These are phyloP conservation scores for Viridothelium virens DNA, from an alignment of 495 filamentous ascomycete species.

Conservation along the genomic window DNA sequence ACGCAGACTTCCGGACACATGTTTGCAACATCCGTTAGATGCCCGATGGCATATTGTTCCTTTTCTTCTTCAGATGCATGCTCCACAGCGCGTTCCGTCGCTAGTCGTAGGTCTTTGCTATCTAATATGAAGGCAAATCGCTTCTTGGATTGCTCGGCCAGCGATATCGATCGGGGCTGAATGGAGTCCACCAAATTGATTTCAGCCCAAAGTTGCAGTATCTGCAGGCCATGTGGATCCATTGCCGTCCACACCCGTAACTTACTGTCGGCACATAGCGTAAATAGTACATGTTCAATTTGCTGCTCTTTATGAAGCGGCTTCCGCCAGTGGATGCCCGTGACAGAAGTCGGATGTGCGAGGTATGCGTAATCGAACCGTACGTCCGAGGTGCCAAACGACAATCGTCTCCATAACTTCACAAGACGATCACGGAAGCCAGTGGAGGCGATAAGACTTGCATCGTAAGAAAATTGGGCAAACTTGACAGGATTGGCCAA, in stretches of 20 bases:
- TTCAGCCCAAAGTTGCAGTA: constrained; percentile 71
- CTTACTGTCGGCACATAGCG: constrained; percentile 75
- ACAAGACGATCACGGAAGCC: constrained; percentile 73
- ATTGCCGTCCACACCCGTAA: constrained; percentile 76
- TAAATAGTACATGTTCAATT: constrained; percentile 86
- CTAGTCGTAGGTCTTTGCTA: constrained; percentile 2
- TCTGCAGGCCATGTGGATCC: constrained; percentile 62
- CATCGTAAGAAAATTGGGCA: constrained; percentile 78
- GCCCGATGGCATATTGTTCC: constrained; percentile 64
- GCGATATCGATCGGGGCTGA: constrained; percentile 46
- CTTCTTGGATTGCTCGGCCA: constrained; percentile 32
- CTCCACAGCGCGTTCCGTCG: constrained; percentile 69
- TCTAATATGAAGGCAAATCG: constrained; percentile 57
- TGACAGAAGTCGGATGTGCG: constrained; percentile 70
- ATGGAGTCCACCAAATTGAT: constrained; percentile 73
- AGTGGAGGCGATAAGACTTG: constrained; percentile 72
- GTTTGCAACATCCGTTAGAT: constrained; percentile 80
- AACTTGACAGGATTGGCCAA: constrained; percentile 68
- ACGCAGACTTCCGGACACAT: constrained; percentile 81
- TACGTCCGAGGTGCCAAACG: constrained; percentile 63
- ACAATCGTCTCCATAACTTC: constrained; percentile 86
- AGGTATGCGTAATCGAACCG: constrained; percentile 90
- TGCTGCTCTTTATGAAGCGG: constrained; percentile 68
- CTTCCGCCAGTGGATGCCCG: constrained; percentile 74
- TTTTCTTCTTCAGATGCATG: constrained; percentile 48